Evolutionary conservation across 768 basidiomycete species (phyloP), one percentile per base, ranked within the genome.

Genomic region (Cystofilobasidium capitatum): DNA sequence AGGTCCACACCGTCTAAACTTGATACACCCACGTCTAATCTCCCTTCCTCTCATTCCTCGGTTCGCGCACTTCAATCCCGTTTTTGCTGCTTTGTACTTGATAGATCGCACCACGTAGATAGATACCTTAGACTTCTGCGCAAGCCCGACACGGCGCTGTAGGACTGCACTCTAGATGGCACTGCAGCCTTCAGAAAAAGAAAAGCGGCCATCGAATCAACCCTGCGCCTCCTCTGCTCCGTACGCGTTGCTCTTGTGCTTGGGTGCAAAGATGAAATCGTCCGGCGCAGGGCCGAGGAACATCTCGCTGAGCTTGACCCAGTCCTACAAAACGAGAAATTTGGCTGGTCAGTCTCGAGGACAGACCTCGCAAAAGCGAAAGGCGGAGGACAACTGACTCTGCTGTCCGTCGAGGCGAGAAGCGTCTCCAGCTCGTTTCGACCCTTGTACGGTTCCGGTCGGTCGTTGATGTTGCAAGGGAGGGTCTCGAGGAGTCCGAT

Each of bases 221-320:
- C 76, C 76, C 69, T 77, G 73, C 24, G 73, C 75, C 65, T 77
- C 76, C 62, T 77, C 76, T n/a, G 69, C 26, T 12, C 64, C 64
- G 70, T 78, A 77, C 29, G 77, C 71, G 75, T 96, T 97, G 70
- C 89, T 92, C 78, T 90, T 93, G 78, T 98, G 93, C 77, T 96
- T 98, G 1, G 93, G 91, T 17, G 84, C 85, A 77, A 96, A 98
- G 9, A 79, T 78, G 86, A 89, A 94, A 3, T 83, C 79, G 69
- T 88, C 88, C 1, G 90, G 92, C 0, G 84, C 83, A 65, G 87
- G 87, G 0, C 93, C 94, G 31, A 97, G 79, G 79, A 96, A 96
- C 88, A 94, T 92, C 78, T 93, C 90, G 1, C 88, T 88, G 55
- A 99, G 85, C 79, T 85, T 89, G 47, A 93, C 88, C 92, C 92